Evolutionary conservation across 23 red algal genomes (phyloP).

Genomic region (Gracilaria domingensis): DNA sequence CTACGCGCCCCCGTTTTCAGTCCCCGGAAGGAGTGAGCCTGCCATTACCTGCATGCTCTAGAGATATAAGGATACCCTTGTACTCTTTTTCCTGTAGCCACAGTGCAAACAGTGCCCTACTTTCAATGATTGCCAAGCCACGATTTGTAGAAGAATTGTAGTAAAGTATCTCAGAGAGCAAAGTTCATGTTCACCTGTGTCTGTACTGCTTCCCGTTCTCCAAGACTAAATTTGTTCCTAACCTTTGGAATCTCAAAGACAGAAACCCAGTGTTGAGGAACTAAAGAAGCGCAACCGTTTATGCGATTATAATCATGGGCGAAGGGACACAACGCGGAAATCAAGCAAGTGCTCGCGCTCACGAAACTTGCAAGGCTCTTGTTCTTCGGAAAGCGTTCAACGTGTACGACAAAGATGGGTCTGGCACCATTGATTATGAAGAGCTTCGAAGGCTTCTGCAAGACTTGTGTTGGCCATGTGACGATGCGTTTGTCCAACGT

Average conservation of each 20-base stretch:
- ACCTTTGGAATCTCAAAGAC: neutral
- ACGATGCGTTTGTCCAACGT: constrained; percentile 23
- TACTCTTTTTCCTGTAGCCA: neutral
- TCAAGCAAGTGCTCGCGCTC: neutral
- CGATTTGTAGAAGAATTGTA: neutral
- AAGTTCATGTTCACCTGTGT: neutral
- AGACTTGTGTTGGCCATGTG: constrained; percentile 13
- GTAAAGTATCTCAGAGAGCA: neutral
- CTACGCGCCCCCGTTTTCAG: neutral
- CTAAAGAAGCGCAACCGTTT: neutral
- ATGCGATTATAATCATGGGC: neutral
- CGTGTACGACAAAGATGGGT: neutral
- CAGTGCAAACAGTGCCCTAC: neutral
- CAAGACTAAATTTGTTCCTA: neutral
- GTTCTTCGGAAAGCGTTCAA: constrained; percentile 6
- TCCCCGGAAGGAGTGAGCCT: neutral
- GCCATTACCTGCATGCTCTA: neutral
- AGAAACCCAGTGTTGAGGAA: neutral
- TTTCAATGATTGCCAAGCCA: no score
- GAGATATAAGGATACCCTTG: neutral
- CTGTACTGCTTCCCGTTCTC: neutral
- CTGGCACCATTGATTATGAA: constrained; percentile 6
- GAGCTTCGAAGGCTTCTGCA: constrained; percentile 8
- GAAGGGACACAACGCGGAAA: neutral
- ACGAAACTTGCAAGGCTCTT: neutral